Base-by-base conservation (phyloP, 768 basidiomycete genomes). In the Strobilomyces dryophilus region DNA sequence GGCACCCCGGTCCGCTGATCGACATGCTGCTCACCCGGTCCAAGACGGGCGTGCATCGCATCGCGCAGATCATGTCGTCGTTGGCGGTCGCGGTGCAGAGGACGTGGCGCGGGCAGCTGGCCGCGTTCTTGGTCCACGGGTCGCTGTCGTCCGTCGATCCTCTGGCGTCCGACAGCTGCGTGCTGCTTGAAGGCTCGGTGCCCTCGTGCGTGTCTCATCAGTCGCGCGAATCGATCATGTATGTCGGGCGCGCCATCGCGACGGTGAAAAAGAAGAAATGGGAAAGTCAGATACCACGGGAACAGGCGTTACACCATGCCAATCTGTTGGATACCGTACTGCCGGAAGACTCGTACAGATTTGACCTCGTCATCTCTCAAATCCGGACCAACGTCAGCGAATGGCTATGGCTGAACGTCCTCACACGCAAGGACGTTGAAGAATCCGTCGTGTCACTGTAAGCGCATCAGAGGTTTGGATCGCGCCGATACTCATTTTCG, bases 331-430 rank as follows among this genome's bases (percentile, higher is more conserved):
- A 85, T 54, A 73, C 73, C 9, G 83, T 89, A 4, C 75, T 90
- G 8, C 85, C 87, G 0, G 81, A 89, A 61, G 86, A 92, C 58
- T 82, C 81, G 55, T 85, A 89, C 55, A 78, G 75, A 15, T 91
- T 97, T 62, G 90, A 91, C 65, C 72, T 76, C 31, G 80, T 85
- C 53, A 81, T 97, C 34, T 73, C 80, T 17, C 81, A 85, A 54
- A 89, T 94, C 35, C 75, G 92, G 53, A 85, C 79, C 1, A 84
- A 87, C 52, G 81, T 95, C 47, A 89, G 92, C 64, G 94, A 97
- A 75, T 97, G 93, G 92, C 74, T 97, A 1, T 97, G 93, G 94
- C 69, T 83, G 21, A 92, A 94, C 62, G 86, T 95, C 35, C 74
- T 97, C 47, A 95, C 92, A 2, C 79, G 79, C 61, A 80, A 82